Percentiles rank a stretch among this genome's conserved stretches.
Conservation (phyloP, 2,329 filamentous ascomycete species). For the Chrysosporium queenslandicum region DNA sequence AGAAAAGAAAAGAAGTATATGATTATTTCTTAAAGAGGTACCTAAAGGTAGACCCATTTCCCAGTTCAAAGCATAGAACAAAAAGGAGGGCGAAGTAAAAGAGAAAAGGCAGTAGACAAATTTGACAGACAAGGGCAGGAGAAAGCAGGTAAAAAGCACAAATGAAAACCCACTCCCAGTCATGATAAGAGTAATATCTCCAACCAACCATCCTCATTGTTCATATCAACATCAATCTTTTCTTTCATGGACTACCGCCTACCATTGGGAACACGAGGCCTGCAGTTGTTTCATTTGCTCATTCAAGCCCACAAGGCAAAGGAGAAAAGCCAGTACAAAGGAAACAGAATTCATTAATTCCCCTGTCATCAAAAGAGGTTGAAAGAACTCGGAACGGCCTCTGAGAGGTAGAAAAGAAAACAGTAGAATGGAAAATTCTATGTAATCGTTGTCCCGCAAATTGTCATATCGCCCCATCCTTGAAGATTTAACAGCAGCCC, state of each 20-base stretch:
- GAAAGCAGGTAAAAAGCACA: conserved; percentile 7
- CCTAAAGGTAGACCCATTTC: neutral
- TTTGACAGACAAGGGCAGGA: neutral
- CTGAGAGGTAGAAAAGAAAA: conserved; percentile 13
- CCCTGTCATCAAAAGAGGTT: conserved; percentile 6
- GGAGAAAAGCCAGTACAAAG: conserved; percentile 18
- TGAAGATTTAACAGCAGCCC: conserved; percentile 34
- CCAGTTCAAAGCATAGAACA: neutral
- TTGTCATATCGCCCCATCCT: conserved; percentile 2
- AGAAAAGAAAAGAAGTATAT: neutral
- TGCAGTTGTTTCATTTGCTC: neutral
- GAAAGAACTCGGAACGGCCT: conserved; percentile 13
- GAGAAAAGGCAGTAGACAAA: too few relatives aligned
- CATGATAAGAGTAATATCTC: too few relatives aligned
- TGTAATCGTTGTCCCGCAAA: conserved; percentile 15
- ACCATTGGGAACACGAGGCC: neutral
- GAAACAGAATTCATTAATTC: conserved; percentile 15
- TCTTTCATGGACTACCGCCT: conserved; percentile 5
- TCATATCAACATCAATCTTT: conserved; percentile 12
- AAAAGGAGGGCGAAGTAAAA: neutral
- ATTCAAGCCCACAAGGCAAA: conserved; percentile 1
- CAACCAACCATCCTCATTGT: neutral
- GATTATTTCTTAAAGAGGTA: neutral
- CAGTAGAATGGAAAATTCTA: conserved; percentile 16
- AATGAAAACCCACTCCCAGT: conserved; percentile 18